These are phyloP conservation scores for Casuarina cunninghamiana DNA, from an alignment of 306 rosid species.

Conservation along the genomic window DNA sequence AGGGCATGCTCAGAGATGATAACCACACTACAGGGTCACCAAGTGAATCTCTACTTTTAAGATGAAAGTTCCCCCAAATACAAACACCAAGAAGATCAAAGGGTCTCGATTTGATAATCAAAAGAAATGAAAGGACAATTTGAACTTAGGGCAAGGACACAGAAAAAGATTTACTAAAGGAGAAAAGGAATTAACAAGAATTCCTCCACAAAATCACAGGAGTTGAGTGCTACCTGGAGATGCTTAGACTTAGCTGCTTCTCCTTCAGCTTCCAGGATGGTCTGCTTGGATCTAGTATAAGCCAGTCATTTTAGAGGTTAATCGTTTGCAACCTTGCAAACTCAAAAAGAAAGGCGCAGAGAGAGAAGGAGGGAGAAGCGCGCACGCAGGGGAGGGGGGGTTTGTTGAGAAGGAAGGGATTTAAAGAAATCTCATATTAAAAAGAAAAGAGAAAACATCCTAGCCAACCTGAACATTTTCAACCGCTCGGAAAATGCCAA, in stretches of 20 bases:
- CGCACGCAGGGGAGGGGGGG: too few relatives aligned
- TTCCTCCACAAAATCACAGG: constrained; percentile 14
- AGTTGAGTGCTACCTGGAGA: constrained; percentile 42
- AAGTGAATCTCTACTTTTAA: background rate
- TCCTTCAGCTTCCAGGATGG: constrained; percentile 93
- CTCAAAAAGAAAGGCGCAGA: constrained; percentile 10
- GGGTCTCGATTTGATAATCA: background rate
- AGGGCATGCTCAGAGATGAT: background rate
- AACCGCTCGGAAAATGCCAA: constrained; percentile 94
- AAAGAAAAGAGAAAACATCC: constrained; percentile 5
- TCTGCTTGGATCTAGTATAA: constrained; percentile 81
- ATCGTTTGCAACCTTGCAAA: constrained; percentile 9
- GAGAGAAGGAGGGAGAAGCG: background rate
- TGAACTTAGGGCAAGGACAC: background rate
- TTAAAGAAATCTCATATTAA: background rate
- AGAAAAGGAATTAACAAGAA: constrained; percentile 11
- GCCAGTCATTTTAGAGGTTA: constrained; percentile 19
- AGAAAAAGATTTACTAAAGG: background rate
- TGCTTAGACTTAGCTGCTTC: constrained; percentile 76
- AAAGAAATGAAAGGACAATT: background rate
- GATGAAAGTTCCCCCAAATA: background rate
- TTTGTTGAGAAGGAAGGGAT: background rate
- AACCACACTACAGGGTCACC: background rate
- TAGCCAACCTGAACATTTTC: constrained; percentile 73
- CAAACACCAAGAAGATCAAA: background rate